Conservation (phyloP, 495 filamentous ascomycete species). For the Cryomyces minteri region DNA sequence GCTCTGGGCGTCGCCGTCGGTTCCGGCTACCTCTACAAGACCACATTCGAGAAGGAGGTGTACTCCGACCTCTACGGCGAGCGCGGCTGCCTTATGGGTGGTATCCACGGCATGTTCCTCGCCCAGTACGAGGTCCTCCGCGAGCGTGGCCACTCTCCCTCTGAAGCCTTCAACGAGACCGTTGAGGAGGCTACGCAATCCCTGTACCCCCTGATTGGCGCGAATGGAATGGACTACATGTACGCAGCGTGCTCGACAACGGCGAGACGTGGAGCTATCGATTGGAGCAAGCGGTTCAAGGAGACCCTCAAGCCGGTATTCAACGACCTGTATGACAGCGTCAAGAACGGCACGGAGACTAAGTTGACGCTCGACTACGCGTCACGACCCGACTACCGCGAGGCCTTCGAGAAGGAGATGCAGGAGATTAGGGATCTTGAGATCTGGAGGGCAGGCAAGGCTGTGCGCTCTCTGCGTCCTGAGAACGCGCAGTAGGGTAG, state of each 20-base stretch:
- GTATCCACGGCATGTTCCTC: slow-evolving; percentile 99
- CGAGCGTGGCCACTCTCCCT: slow-evolving; percentile 90
- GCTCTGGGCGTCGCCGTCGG: slow-evolving; percentile 94
- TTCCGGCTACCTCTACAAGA: slow-evolving; percentile 97
- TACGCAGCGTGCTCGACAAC: slow-evolving; percentile 99
- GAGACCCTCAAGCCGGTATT: slow-evolving; percentile 94
- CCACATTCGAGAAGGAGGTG: slow-evolving; percentile 99
- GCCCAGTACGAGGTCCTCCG: slow-evolving; percentile 99
- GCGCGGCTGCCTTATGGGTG: slow-evolving; percentile 98
- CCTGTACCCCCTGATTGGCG: slow-evolving; percentile 90
- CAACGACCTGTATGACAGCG: slow-evolving; percentile 85
- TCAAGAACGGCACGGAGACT: slow-evolving; percentile 79
- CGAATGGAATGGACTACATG: slow-evolving; percentile 99
- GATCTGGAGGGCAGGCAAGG: slow-evolving; percentile 98
- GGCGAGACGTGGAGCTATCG: slow-evolving; percentile 92
- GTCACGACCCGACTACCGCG: slow-evolving; percentile 78
- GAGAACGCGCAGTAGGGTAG: background rate
- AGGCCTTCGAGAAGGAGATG: slow-evolving; percentile 94
- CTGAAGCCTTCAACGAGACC: slow-evolving; percentile 98
- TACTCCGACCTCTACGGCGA: slow-evolving; percentile 99
- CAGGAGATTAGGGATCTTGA: slow-evolving; percentile 89
- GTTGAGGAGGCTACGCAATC: slow-evolving; percentile 98
- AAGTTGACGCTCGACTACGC: slow-evolving; percentile 89
- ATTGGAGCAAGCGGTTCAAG: slow-evolving; percentile 94
- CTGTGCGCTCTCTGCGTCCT: slow-evolving; percentile 37